Conservation (phyloP, 2,329 filamentous ascomycete species). For the Microdochium paspali region DNA sequence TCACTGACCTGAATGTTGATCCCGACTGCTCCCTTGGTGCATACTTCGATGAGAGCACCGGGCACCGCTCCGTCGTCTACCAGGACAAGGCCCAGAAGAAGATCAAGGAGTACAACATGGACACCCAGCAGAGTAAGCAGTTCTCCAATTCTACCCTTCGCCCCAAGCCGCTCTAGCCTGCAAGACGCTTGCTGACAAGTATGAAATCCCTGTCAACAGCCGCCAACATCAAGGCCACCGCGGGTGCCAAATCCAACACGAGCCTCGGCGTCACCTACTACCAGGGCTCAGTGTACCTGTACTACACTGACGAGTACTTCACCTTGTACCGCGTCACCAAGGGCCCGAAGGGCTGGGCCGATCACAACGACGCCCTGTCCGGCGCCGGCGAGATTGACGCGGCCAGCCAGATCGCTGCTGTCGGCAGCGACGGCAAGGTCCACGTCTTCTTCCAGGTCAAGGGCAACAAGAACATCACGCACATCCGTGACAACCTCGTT, state of each 20-base stretch:
- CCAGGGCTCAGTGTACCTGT: not conserved
- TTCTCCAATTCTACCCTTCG: not conserved
- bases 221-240: not conserved
- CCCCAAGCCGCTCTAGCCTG: not conserved
- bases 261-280: not conserved
- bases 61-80: not conserved
- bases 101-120: not conserved
- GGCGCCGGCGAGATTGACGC: too few species aligned
- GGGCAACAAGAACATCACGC: too few species aligned
- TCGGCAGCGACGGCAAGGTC: too few species aligned
- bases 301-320: not conserved
- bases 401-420: too few species aligned
- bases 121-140: not conserved
- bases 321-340: not conserved
- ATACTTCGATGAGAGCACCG: not conserved
- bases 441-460: too few species aligned
- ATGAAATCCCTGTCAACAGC: not conserved
- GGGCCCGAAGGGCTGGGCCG: too few species aligned
- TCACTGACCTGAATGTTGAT: not conserved
- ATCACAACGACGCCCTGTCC: too few species aligned
- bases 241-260: not conserved
- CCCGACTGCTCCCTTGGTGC: not conserved
- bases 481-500: too few species aligned
- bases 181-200: not conserved
- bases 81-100: not conserved